Base-by-base conservation (phyloP, 257 asterid species). In the Scutellaria minor region DNA sequence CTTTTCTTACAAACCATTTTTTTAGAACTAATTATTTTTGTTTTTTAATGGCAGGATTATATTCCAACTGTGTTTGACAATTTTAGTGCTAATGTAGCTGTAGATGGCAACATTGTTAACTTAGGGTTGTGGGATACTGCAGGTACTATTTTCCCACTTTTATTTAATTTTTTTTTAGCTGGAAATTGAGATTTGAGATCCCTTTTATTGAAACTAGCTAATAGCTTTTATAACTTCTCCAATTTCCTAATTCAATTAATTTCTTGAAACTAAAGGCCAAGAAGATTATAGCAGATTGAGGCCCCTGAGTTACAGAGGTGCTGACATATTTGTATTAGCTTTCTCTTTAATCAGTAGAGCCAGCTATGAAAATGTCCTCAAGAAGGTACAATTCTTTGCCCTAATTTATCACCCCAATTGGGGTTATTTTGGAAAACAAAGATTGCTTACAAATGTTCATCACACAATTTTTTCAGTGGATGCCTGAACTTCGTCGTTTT, bases 401-500 rank as follows among this genome's bases (percentile, higher is more conserved):
- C 53, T 47, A 3, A 11, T 47, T 47, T 12, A 11, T 47, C 37
- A 4, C 5, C 3, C 5, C 37, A 31, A 31, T 31, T 31, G 37
- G 5, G 37, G 5, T 24, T 31, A 31, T 31, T 27, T 31, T 31
- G 37, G 37, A 4, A 31, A 31, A 31, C 37, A 4, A 31, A 31
- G 37, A 56, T 7, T 56, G 10, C 3, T 27, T 53, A 27, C 58
- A 52, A 20, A 39, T 57, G 31, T 27, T 59, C 20, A n/a, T 40
- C 53, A 47, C 11, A 58, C 7, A n/a, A 6, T 84, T 61, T 44
- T 85, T 68, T 59, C 96, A 94, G 98, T 94, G 98, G 98, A 94
- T 91, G 96, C 96, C 98, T 5, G 98, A 94, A 58, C 98, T 94
- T 83, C 96, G 97, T 39, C 85, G 97, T n/a, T 94, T 94, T 75